Conservation (phyloP, 176 grass and related monocot species). For the Avena atlantica region DNA sequence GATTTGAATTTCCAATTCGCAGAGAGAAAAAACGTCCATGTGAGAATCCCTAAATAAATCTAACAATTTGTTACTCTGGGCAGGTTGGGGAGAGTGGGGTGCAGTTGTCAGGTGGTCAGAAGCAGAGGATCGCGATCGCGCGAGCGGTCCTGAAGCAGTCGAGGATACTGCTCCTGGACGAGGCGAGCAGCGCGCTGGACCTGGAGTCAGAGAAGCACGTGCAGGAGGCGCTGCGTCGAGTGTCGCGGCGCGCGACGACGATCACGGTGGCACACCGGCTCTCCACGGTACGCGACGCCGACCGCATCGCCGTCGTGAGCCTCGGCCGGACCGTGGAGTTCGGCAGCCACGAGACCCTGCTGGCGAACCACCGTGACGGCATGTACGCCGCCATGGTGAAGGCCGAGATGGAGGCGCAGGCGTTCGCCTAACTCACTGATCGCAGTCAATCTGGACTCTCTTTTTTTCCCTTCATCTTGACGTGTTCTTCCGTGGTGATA, state of each 20-base stretch:
- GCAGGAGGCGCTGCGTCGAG: conserved; percentile 46
- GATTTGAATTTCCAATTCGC: no score
- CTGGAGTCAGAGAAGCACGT: conserved; percentile 62
- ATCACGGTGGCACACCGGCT: conserved; percentile 67
- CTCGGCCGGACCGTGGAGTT: conserved; percentile 38
- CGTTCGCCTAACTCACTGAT: conserved; percentile 47
- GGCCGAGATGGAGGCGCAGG: conserved; percentile 56
- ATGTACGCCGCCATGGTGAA: conserved; percentile 61
- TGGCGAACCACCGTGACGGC: conserved; percentile 36
- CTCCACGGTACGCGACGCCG: conserved; percentile 52
- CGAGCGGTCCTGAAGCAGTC: conserved; percentile 59
- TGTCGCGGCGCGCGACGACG: conserved; percentile 41
- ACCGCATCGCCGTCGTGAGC: conserved; percentile 63
- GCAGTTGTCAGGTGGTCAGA: conserved; percentile 64
- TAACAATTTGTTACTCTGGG: neutral
- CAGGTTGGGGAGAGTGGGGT: conserved; percentile 74
- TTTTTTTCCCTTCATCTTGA: neutral
- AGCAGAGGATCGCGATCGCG: conserved; percentile 66
- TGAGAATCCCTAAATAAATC: no score
- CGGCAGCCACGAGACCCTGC: conserved; percentile 42
- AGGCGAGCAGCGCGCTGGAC: conserved; percentile 69
- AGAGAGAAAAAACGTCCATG: no score
- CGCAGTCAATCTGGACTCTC: neutral
- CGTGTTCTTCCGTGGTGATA: neutral
- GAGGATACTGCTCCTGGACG: conserved; percentile 55